These are phyloP conservation scores for Aspergillus transmontanensis DNA, from an alignment of 2,329 filamentous ascomycete species.

Conservation along the genomic window DNA sequence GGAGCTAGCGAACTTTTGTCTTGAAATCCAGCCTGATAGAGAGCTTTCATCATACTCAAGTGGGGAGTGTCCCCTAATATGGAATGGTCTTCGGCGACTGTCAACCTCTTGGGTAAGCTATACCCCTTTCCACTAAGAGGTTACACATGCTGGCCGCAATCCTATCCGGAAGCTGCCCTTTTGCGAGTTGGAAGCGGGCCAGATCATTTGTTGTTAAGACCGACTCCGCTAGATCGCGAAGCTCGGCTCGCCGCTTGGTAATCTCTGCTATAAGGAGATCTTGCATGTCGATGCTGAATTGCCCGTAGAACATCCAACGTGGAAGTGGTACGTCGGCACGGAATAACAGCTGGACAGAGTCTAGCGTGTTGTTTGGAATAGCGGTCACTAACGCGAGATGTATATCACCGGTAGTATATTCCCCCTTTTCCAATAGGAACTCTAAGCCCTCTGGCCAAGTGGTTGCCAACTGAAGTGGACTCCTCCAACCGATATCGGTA, in stretches of 20 bases:
- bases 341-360: background rate
- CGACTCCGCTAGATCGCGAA: background rate
- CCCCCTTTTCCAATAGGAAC: background rate
- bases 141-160: background rate
- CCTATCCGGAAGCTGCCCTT: background rate
- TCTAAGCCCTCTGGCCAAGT: background rate
- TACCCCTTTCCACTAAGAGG: background rate
- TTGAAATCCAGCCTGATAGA: background rate
- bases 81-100: fast-evolving
- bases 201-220: background rate
- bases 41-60: background rate
- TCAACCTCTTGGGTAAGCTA: background rate
- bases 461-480: background rate
- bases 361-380: background rate
- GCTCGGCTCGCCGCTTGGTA: background rate
- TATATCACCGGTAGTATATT: background rate
- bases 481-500: fast-evolving
- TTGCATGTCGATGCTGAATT: background rate
- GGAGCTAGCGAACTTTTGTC: background rate
- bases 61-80: background rate
- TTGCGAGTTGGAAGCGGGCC: background rate
- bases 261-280: background rate
- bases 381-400: background rate
- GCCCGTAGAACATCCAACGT: background rate
- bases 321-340: background rate